Percentiles rank a stretch among this genome's conserved stretches.
These are phyloP conservation scores for Akanthomyces uredinophilus DNA, from an alignment of 2,329 filamentous ascomycete genomes.

Conservation along the genomic window DNA sequence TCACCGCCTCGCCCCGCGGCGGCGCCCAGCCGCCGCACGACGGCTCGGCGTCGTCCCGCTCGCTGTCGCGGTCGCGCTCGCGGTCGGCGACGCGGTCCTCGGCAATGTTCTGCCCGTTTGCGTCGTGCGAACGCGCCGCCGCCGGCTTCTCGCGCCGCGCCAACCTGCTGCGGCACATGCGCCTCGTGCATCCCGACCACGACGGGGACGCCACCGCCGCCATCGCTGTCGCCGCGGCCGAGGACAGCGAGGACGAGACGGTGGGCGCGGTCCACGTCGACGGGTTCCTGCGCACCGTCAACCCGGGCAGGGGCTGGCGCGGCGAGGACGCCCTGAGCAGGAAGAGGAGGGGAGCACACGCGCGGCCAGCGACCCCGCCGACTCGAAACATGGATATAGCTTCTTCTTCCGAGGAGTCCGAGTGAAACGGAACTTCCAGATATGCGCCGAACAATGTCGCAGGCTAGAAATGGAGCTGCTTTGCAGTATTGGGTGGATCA, in stretches of 20 bases:
- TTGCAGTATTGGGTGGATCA: too few relatives aligned
- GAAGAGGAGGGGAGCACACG: conserved; percentile 21
- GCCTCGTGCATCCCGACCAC: conserved; percentile 34
- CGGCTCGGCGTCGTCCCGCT: conserved; percentile 14
- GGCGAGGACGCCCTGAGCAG: conserved; percentile 28
- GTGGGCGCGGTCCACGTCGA: conserved; percentile 62
- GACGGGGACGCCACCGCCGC: conserved; percentile 21
- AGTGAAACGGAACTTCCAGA: neutral
- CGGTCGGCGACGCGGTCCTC: conserved; percentile 26
- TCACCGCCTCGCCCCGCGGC: conserved; percentile 17
- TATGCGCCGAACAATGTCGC: too few relatives aligned
- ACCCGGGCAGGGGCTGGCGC: conserved; percentile 43
- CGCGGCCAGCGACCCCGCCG: neutral
- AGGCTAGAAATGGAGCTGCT: too few relatives aligned
- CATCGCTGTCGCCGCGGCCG: neutral
- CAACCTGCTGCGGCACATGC: conserved; percentile 36
- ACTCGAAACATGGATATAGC: neutral
- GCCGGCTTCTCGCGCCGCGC: conserved; percentile 31
- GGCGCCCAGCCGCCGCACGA: conserved; percentile 13
- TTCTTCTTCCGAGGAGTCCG: neutral
- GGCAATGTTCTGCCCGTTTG: conserved; percentile 33
- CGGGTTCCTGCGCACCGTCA: conserved; percentile 58
- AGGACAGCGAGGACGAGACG: conserved; percentile 48
- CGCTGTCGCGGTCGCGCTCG: conserved; percentile 25
- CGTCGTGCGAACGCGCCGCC: conserved; percentile 31